Base-by-base conservation (phyloP, 768 basidiomycete genomes). In the Serendipita sp. region DNA sequence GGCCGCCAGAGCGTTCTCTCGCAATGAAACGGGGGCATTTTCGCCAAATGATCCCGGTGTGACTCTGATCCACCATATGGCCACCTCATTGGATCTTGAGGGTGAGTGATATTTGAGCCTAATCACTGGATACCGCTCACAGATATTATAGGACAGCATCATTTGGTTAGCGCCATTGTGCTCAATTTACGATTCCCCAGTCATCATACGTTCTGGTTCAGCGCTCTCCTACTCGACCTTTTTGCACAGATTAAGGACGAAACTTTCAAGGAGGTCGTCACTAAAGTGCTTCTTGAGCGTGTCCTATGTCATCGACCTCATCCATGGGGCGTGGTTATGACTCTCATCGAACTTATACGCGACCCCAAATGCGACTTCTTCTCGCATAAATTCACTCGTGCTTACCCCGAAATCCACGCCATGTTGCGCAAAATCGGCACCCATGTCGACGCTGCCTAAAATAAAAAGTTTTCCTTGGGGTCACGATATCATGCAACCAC, bases 131-230 rank as follows among this genome's bases (percentile, higher is more conserved):
- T 31, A 44, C 31, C 18, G 13, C 27, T 62, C 67, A 66, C 58
- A 66, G 46, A 53, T 34, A 27, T 52, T 62, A 43, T 68, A 97
- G 95, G 93, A 67, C 93, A 96, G 83, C 91, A 98, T 75, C 88
- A 92, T 74, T 79, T 98, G 68, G 76, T 98, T 68, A 91, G 85
- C 69, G 85, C 94, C n/a, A 86, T 95, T 73, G 88, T 91, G 48
- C 82, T 93, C 69, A 95, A 98, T 72, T 78, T 99, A 67, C 90
- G 96, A 70, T 98, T 95, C 79, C 95, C 96, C 36, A 96, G 94
- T 70, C 90, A 94, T 8, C 96, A 99, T 79, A 99, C 95, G 60
- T 88, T 91, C 74, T 99, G 94, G 92, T 98, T 95, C 80, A 90
- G 87, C 72, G 88, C 86, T 50, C 80, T 97, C 67, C 77, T 97